phyloP scores from a whole-genome alignment of 306 rosid species.

The Oxytropis ochrocephala region DNA sequence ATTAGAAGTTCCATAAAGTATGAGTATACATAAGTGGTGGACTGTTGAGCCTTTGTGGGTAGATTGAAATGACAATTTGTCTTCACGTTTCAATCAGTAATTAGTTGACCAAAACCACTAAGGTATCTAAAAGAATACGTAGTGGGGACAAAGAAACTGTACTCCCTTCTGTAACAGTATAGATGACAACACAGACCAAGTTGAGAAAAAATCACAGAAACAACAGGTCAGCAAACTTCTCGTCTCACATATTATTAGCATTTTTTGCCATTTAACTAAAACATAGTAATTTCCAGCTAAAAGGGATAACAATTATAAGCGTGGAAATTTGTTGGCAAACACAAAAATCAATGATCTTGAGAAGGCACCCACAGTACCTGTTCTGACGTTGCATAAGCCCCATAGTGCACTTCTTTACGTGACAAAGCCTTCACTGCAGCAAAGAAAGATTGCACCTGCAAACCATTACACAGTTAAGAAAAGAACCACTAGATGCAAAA shows the following conservation, averaged over 20 bases:
- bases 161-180: not conserved
- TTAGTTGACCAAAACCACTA: not conserved
- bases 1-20: not conserved
- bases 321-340: not conserved
- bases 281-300: not conserved
- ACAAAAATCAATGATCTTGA: not conserved
- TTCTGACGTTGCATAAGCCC: conserved; percentile 92
- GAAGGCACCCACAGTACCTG: conserved; percentile 52
- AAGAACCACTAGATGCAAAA: conserved; percentile 3
- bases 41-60: not conserved
- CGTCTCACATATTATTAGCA: not conserved
- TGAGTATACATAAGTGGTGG: not conserved
- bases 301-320: not conserved
- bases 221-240: not conserved
- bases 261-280: not conserved
- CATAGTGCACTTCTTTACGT: conserved; percentile 97
- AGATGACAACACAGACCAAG: not conserved
- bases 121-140: not conserved
- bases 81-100: not conserved
- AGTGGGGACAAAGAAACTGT: not conserved
- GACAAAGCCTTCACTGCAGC: conserved; percentile 81
- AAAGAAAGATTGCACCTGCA: conserved; percentile 91
- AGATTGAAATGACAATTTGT: not conserved
- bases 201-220: not conserved
- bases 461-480: conserved; percentile 9